phyloP scores from a whole-genome alignment of 2,329 filamentous ascomycete species.

The Teratosphaeriaceae sp. region DNA sequence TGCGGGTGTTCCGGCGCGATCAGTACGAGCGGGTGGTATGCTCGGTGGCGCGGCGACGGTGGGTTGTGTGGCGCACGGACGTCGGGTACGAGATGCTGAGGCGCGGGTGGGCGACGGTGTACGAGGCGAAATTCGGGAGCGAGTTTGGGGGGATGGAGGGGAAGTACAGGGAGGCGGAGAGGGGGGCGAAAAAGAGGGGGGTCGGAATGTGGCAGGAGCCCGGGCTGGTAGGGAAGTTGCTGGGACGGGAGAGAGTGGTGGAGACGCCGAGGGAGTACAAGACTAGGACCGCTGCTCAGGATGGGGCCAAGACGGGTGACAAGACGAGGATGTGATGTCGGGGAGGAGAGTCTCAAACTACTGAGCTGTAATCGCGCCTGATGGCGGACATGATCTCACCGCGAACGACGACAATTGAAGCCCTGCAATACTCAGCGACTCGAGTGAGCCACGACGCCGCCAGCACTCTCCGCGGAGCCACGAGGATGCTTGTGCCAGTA shows the following conservation, averaged over 20 bases:
- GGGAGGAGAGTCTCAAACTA: no score
- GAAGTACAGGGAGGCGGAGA: slow-evolving; percentile 59
- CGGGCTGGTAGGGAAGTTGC: slow-evolving; percentile 31
- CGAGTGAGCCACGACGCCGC: no score
- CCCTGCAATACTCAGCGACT: no score
- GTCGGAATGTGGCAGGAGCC: slow-evolving; percentile 58
- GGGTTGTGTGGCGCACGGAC: slow-evolving; percentile 59
- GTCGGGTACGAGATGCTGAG: slow-evolving; percentile 87
- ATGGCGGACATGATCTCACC: no score
- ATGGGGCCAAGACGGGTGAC: no score
- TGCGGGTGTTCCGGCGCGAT: slow-evolving; percentile 75
- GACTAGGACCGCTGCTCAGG: slow-evolving; percentile 34
- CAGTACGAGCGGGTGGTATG: slow-evolving; percentile 90
- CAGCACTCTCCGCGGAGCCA: no score
- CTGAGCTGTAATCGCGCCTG: no score
- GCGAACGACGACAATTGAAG: not conserved
- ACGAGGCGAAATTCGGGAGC: slow-evolving; percentile 82
- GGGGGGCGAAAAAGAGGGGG: slow-evolving; percentile 32
- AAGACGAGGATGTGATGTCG: not conserved
- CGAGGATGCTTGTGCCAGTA: no score
- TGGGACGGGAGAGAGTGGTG: slow-evolving; percentile 49
- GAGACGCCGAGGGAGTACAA: slow-evolving; percentile 92
- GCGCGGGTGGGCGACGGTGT: slow-evolving; percentile 78
- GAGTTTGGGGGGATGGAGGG: slow-evolving; percentile 70
- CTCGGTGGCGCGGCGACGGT: slow-evolving; percentile 54